These are phyloP conservation scores for Posidonia australis DNA, from an alignment of 106 monocot genomes.

Conservation along the genomic window DNA sequence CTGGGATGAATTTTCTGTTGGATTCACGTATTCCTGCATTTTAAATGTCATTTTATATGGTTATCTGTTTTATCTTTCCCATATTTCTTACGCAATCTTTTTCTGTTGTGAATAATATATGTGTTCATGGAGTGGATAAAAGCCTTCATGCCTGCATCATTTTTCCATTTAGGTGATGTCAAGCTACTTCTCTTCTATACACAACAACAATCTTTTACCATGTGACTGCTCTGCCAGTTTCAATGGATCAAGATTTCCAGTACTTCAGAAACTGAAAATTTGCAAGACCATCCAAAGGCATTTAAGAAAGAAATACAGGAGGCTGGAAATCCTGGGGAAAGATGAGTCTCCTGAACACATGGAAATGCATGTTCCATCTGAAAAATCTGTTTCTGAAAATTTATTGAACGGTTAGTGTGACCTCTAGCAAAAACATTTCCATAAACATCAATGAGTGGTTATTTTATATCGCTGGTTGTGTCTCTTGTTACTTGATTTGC, in stretches of 20 bases:
- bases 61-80: too few species aligned
- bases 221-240: slow-evolving; percentile 5
- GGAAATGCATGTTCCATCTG: slow-evolving; percentile 9
- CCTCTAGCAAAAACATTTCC: neutral
- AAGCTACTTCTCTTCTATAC: neutral
- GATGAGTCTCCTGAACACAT: slow-evolving; percentile 10
- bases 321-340: slow-evolving; percentile 20
- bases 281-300: slow-evolving; percentile 7
- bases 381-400: slow-evolving; percentile 6
- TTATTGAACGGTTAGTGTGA: neutral
- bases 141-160: neutral
- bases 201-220: neutral
- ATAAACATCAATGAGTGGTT: neutral
- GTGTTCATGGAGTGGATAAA: too few species aligned
- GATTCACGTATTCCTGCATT: too few species aligned
- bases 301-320: slow-evolving; percentile 18
- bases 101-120: too few species aligned
- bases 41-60: too few species aligned
- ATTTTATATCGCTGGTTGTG: neutral
- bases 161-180: slow-evolving; percentile 21
- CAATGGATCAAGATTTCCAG: slow-evolving; percentile 29
- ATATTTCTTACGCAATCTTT: too few species aligned
- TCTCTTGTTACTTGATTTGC: neutral
- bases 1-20: too few species aligned
- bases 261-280: slow-evolving; percentile 20